Conservation (phyloP, 1,139 yeast species). For the Candida neerlandica region DNA sequence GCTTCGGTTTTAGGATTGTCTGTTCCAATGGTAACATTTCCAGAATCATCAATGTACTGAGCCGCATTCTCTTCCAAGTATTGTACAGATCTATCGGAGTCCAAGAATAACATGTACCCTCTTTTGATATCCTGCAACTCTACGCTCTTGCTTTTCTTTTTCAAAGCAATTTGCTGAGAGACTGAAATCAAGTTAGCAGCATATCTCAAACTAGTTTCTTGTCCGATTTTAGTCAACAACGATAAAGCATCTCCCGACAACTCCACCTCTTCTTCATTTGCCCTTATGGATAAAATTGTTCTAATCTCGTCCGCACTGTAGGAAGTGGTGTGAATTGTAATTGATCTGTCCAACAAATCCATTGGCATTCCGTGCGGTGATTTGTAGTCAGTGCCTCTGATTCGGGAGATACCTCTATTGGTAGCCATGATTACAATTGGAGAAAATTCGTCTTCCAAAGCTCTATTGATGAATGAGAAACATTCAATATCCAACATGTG, state of each 20-base stretch:
- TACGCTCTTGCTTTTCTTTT: constrained; percentile 71
- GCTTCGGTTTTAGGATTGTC: constrained; percentile 14
- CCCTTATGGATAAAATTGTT: constrained; percentile 83
- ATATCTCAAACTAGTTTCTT: constrained; percentile 90
- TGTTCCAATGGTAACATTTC: constrained; percentile 57
- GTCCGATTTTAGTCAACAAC: constrained; percentile 87
- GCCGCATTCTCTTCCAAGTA: constrained; percentile 68
- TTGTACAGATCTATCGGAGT: constrained; percentile 83
- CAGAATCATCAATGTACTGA: constrained; percentile 74
- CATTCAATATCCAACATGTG: constrained; percentile 99
- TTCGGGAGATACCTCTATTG: constrained; percentile 88
- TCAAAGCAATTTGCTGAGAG: constrained; percentile 79
- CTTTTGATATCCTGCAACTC: constrained; percentile 87
- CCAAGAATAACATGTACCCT: constrained; percentile 84
- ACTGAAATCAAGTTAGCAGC: constrained; percentile 91
- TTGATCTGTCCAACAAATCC: constrained; percentile 91
- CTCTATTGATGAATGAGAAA: constrained; percentile 92
- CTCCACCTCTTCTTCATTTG: constrained; percentile 96
- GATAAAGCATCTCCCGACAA: constrained; percentile 82
- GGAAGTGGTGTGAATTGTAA: constrained; percentile 82
- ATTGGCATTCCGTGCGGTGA: constrained; percentile 97
- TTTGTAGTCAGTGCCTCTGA: constrained; percentile 91
- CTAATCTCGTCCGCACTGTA: constrained; percentile 83
- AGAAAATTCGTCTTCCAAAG: constrained; percentile 93
- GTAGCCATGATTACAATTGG: constrained; percentile 99